Percentiles rank a stretch among this genome's conserved stretches.
phyloP scores from a whole-genome alignment of 2,329 filamentous ascomycete species.

The Penicillium sclerotigenum region DNA sequence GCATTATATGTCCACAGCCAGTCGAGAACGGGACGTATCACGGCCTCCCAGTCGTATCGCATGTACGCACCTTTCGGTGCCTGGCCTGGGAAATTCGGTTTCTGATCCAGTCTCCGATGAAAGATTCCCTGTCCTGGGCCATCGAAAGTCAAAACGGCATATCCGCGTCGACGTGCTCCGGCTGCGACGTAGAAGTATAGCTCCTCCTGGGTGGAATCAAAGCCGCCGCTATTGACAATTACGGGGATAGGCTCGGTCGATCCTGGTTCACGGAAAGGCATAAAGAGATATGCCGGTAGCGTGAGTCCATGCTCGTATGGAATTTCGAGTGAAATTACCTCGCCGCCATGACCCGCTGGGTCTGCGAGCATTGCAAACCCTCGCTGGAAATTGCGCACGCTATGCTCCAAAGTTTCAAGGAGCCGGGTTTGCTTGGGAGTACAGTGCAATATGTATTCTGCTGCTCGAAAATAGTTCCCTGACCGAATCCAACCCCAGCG shows the following conservation, averaged over 20 bases:
- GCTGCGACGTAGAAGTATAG: conserved; percentile 22
- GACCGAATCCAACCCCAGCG: too few species aligned
- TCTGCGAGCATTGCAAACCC: too few species aligned
- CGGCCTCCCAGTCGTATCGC: conserved; percentile 41
- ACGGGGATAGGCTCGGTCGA: conserved; percentile 1
- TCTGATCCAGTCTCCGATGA: too few species aligned
- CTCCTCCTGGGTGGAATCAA: conserved; percentile 43
- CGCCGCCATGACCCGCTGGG: too few species aligned
- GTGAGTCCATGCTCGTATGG: background rate
- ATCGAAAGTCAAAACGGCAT: conserved; percentile 47
- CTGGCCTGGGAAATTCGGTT: conserved; percentile 51
- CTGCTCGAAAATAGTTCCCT: too few species aligned
- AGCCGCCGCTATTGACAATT: conserved; percentile 34
- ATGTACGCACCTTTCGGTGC: conserved; percentile 28
- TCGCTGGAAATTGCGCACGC: too few species aligned
- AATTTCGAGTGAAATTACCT: background rate
- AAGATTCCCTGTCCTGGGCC: conserved; percentile 20
- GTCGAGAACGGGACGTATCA: conserved; percentile 11
- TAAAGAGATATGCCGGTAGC: background rate
- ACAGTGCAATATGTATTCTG: too few species aligned
- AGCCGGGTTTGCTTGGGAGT: too few species aligned
- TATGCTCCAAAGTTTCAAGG: too few species aligned
- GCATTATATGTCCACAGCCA: too few species aligned
- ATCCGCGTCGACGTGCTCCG: conserved; percentile 29
- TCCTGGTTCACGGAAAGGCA: background rate